A percentile compares a stretch with the other conserved stretches of the same genome.
Evolutionary conservation across 169 alveolate genomes (phyloP).

Genomic region (Babesia ovis): DNA sequence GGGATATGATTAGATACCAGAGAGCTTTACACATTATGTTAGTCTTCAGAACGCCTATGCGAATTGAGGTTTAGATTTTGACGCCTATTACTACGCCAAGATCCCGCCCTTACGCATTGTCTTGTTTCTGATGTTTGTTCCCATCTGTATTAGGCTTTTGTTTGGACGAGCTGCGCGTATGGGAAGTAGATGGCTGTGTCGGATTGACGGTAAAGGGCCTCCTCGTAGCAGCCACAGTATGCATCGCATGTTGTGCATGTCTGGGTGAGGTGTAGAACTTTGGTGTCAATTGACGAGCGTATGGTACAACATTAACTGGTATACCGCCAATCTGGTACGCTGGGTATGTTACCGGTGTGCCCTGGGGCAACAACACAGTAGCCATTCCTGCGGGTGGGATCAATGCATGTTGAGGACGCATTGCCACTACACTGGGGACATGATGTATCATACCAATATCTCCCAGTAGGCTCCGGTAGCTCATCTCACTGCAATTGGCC

Average conservation of each 20-base stretch:
- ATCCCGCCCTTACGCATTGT: no score
- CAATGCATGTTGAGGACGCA: slow-evolving; percentile 49
- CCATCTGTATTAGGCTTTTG: not conserved
- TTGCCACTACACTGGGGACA: slow-evolving; percentile 20
- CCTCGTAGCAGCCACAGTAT: not conserved
- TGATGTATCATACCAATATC: slow-evolving; percentile 21
- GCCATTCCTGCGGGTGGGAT: slow-evolving; percentile 39
- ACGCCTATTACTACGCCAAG: no score
- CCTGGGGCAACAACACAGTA: slow-evolving; percentile 45
- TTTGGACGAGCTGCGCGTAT: not conserved
- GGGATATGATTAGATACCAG: no score
- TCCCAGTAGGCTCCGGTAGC: slow-evolving; percentile 61
- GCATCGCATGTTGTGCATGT: slow-evolving; percentile 14
- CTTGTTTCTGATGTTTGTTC: no score
- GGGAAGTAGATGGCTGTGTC: not conserved
- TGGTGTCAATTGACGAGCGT: slow-evolving; percentile 55
- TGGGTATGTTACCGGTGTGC: slow-evolving; percentile 42
- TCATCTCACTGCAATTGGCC: slow-evolving; percentile 32
- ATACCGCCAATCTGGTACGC: slow-evolving; percentile 54
- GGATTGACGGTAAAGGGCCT: not conserved
- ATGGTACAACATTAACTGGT: slow-evolving; percentile 53
- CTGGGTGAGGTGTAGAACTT: slow-evolving; percentile 35
- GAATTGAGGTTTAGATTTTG: no score
- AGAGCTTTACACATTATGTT: no score
- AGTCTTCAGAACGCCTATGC: no score